Conservation (phyloP, 2,329 filamentous ascomycete genomes). For the Neodidymelliopsis sp. region DNA sequence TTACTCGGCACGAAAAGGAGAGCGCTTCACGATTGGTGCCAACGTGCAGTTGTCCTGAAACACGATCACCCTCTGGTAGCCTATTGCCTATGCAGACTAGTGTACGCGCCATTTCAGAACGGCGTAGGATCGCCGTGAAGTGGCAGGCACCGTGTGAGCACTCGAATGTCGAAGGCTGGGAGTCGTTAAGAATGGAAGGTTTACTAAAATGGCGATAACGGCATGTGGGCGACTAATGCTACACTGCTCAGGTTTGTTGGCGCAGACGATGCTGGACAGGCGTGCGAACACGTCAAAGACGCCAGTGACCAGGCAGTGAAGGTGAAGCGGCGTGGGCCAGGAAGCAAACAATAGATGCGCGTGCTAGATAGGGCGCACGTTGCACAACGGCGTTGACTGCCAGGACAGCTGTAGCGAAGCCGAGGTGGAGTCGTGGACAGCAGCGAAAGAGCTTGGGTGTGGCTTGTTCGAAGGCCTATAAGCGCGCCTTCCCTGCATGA, state of each 20-base stretch:
- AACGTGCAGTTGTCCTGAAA: constrained; percentile 12
- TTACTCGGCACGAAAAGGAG: constrained; percentile 12
- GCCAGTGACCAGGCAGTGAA: background rate
- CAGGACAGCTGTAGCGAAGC: constrained; percentile 4
- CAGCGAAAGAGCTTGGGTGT: constrained; percentile 9
- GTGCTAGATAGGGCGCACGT: constrained; percentile 7
- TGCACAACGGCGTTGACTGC: constrained; percentile 11
- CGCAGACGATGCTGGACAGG: background rate
- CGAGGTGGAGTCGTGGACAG: constrained; percentile 6
- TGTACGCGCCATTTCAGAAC: background rate
- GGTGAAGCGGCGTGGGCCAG: constrained; percentile 8
- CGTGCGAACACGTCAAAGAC: background rate
- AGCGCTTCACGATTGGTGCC: background rate
- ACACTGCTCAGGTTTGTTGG: background rate
- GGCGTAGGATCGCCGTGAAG: constrained; percentile 13
- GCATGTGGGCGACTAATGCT: background rate
- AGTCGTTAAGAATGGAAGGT: background rate
- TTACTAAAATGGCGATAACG: constrained; percentile 3
- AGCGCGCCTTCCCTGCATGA: constrained; percentile 15
- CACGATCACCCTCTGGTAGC: constrained; percentile 6
- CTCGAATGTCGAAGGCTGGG: background rate
- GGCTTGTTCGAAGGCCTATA: constrained; percentile 9
- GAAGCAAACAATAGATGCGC: constrained; percentile 4
- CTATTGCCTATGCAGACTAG: constrained; percentile 9
- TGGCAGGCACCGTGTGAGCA: constrained; percentile 12